phyloP scores from a whole-genome alignment of 2,329 filamentous ascomycete species.

The Colletotrichum incanum region DNA sequence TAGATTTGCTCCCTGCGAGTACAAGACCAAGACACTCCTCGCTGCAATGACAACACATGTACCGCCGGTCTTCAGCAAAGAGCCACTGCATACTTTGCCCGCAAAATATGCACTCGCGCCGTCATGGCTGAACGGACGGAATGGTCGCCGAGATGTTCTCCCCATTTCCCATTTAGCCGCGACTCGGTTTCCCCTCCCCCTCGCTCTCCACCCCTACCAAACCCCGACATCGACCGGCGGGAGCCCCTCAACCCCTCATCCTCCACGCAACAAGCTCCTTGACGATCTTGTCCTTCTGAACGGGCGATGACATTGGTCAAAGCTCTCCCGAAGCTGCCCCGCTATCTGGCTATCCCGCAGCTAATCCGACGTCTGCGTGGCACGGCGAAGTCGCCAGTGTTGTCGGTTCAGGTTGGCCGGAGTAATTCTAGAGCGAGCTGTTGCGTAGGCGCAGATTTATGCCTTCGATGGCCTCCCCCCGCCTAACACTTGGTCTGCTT shows the following conservation, averaged over 20 bases:
- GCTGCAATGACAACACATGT: neutral
- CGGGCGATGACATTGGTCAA: conserved; percentile 13
- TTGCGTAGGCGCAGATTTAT: conserved; percentile 26
- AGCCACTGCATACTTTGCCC: neutral
- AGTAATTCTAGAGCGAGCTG: conserved; percentile 38
- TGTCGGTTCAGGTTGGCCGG: conserved; percentile 24
- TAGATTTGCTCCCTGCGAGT: neutral
- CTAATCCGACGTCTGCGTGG: conserved; percentile 3
- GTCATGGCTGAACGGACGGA: conserved; percentile 13
- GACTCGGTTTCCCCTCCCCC: conserved; percentile 17
- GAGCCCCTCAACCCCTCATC: conserved; percentile 2
- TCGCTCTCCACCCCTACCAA: conserved; percentile 26
- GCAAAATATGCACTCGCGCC: neutral
- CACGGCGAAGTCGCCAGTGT: conserved; percentile 10
- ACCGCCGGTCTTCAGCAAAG: neutral
- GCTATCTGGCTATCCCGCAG: conserved; percentile 17
- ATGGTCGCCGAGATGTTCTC: neutral
- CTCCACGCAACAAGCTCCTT: conserved; percentile 15
- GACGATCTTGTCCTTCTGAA: conserved; percentile 15
- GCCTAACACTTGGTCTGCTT: neutral
- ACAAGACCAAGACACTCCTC: neutral
- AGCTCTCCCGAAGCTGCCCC: conserved; percentile 20
- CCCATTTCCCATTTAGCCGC: conserved; percentile 38
- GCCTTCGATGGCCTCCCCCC: neutral
- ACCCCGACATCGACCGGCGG: conserved; percentile 20